Base-by-base conservation (phyloP, 2,329 filamentous ascomycete genomes). In the Tolypocladium nubicola region DNA sequence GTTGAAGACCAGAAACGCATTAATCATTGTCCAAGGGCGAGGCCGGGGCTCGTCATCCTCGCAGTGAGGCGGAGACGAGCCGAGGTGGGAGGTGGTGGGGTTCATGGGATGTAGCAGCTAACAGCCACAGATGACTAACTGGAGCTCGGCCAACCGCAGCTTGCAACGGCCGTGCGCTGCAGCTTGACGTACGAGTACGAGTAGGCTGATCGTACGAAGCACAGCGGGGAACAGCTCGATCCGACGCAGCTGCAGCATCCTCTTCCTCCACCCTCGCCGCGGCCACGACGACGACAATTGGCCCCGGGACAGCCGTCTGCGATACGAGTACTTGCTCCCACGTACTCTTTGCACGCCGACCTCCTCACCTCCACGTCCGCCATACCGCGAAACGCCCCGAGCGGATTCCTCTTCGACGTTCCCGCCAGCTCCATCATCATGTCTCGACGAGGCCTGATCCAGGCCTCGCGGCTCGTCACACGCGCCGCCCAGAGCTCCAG, bases 1-100 rank as follows among this genome's bases (percentile, higher is more conserved):
- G 70, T 99, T 99, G 80, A 99, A 99, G 71, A 99, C 93, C 63
- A 99, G 81, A 61, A 99, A 93, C 38, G 95, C 94, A 79, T 96
- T 99, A 74, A 99, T 97, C 94, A 99, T 99, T 64, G 64, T 75
- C 55, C 60, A 33, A 30, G 41, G 26, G 37, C 23, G 39, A 56
- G 54, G 53, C 47, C 53, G 56, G 56, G 39, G 53, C 52, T 37
- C 52, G 54, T 37, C 54, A 40, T 45, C 37, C 26, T 52, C 39
- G 49, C 41, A 13, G 30, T 7, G 16, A 3, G 16, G 47, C 6
- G 47, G 19, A 50, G 47, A n/a, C 47, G 16, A 7, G 10, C 7
- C 16, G 47, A 33, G 23, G 19, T 30, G 26, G 30, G 30, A 9
- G 19, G 13, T 10, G 30, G 30, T 13, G 47, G 47, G 30, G 30